These are phyloP conservation scores for Mangifera indica DNA, from an alignment of 345 rosid species.

Conservation along the genomic window DNA sequence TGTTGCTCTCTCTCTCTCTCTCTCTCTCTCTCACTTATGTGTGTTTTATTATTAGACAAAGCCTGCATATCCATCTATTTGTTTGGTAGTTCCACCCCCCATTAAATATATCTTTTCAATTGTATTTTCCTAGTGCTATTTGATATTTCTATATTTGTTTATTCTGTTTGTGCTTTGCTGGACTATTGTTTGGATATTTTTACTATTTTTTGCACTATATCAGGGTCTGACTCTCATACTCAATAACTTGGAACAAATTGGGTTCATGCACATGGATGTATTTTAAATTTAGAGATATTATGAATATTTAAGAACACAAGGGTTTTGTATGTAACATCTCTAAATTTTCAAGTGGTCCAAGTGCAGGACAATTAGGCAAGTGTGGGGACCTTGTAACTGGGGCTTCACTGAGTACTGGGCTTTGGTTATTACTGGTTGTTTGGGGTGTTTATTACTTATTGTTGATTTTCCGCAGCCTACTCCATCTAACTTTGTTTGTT, in stretches of 20 bases:
- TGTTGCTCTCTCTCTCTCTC: background rate
- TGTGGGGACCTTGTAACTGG: background rate
- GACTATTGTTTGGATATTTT: background rate
- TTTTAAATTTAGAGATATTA: background rate
- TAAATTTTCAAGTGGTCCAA: background rate
- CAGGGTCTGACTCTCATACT: background rate
- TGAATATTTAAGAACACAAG: background rate
- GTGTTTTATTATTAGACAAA: background rate
- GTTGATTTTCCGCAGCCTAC: conserved; percentile 10
- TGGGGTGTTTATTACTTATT: background rate
- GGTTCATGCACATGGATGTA: background rate
- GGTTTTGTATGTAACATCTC: background rate
- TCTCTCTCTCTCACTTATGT: background rate
- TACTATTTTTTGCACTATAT: background rate
- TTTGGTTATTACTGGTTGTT: background rate
- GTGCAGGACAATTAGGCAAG: background rate
- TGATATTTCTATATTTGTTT: background rate
- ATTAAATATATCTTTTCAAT: background rate
- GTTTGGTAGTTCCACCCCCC: background rate
- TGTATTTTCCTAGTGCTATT: background rate
- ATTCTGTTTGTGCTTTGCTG: background rate
- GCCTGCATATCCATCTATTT: background rate
- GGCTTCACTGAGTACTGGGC: background rate
- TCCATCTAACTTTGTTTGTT: conserved; percentile 14
- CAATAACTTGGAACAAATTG: background rate